Base-by-base conservation (phyloP, 2,329 filamentous ascomycete species). In the Fusarium torulosum region DNA sequence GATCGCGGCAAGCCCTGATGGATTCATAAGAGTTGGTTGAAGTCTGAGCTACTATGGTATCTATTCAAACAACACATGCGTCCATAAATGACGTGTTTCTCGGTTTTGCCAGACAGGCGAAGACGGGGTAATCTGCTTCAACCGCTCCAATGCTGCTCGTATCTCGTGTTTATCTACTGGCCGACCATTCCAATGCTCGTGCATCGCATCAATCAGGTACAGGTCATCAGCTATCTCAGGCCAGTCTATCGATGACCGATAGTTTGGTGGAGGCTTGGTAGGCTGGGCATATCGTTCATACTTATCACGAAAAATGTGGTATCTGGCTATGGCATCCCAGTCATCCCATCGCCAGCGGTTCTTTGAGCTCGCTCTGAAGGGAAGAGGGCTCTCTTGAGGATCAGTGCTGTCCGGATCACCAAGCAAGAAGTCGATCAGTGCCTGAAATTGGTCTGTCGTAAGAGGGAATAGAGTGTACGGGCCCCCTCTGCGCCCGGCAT, bases 301-400 rank as follows among this genome's bases (percentile, higher is more conserved):
- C 5, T 21, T 67, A 0, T 69, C 64, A 1, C 60, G 60, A 29
- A 69, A 65, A 31, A 69, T 58, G 38, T 65, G 52, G 23, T 62
- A 43, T 11, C 25, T 4, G 1, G 64, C 10, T 2, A 68, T 21
- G 4, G 59, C 25, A 13, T 68, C 31, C 15, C 43, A 67, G 0
- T 4, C 8, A 21, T 45, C 23, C 64, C 66, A 68, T 6, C 66
- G 60, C 29, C 54, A 59, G 11, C 27, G 52, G 35, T 69, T 69
- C 2, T 46, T n/a, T 0, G n/a, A 15, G 0, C 52, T 58, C 5
- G 40, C 64, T 9, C 23, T 17, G 6, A 31, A 67, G 3, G 59
- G 64, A 0, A 67, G 4, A 3, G 66, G 63, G 2, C 17, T 23
- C 7, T 31, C n/a, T 0, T 9, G 4, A 1, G 29, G 14, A 3